Percentiles rank a stretch among this genome's conserved stretches.
Evolutionary conservation across 2,329 filamentous ascomycete genomes (phyloP).

Genomic region (Claviceps spartinae): DNA sequence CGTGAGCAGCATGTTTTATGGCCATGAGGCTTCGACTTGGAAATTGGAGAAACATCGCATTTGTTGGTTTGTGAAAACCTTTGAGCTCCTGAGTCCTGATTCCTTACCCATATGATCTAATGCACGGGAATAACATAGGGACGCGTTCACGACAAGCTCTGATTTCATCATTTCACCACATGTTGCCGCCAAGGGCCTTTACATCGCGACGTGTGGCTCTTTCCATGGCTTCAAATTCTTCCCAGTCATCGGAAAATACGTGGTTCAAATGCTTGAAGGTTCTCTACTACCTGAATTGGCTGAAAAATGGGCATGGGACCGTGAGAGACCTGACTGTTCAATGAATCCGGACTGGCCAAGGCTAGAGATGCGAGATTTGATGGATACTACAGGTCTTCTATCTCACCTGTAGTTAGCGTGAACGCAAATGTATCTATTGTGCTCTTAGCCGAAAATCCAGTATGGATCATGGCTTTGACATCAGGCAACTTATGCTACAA

Average conservation of each 20-base stretch:
- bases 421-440: background rate
- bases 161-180: slow-evolving; percentile 52
- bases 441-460: too few species aligned
- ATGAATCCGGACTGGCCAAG: slow-evolving; percentile 43
- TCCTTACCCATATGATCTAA: too few species aligned
- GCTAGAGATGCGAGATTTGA: slow-evolving; percentile 41
- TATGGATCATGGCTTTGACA: too few species aligned
- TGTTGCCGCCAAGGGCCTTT: slow-evolving; percentile 36
- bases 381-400: slow-evolving; percentile 12
- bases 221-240: slow-evolving; percentile 59
- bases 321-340: slow-evolving; percentile 38
- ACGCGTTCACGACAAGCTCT: slow-evolving; percentile 46
- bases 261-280: slow-evolving; percentile 40
- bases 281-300: slow-evolving; percentile 27
- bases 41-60: slow-evolving; percentile 49
- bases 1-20: slow-evolving; percentile 45
- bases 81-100: background rate
- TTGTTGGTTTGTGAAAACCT: slow-evolving; percentile 41
- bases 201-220: slow-evolving; percentile 49
- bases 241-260: slow-evolving; percentile 48
- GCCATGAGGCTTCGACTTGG: slow-evolving; percentile 39
- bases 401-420: slow-evolving; percentile 16
- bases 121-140: slow-evolving; percentile 28
- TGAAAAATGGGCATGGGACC: slow-evolving; percentile 44
- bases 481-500: too few species aligned